Conservation (phyloP, 805 yeast genomes). For the Nakazawaea anatomiae region DNA sequence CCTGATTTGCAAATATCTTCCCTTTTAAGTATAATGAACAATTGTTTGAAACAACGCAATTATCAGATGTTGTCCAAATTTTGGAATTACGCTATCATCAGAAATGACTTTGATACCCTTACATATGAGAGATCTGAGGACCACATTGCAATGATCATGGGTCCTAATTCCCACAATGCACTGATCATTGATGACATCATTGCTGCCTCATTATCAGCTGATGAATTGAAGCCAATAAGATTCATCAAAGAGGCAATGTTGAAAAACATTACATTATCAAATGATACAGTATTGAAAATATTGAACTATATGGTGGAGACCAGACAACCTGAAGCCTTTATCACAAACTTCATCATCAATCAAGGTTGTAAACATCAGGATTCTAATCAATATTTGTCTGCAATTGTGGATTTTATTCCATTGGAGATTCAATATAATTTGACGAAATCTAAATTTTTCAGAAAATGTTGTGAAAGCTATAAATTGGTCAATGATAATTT, state of each 20-base stretch:
- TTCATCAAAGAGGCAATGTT: conserved; percentile 22
- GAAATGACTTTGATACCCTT: conserved; percentile 24
- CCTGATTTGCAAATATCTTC: conserved; percentile 26
- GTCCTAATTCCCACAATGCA: neutral
- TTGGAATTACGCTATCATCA: conserved; percentile 25
- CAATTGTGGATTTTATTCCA: conserved; percentile 22
- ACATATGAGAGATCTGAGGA: neutral
- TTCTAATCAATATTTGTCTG: conserved; percentile 25
- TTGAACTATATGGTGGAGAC: conserved; percentile 18
- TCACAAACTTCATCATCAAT: conserved; percentile 20
- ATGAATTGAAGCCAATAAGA: conserved; percentile 20
- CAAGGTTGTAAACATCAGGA: conserved; percentile 25
- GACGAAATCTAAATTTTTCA: conserved; percentile 21
- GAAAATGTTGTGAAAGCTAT: conserved; percentile 25
- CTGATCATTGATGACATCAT: neutral
- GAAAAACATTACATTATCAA: conserved; percentile 20
- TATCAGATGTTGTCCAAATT: conserved; percentile 18
- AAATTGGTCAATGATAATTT: conserved; percentile 27
- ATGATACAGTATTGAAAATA: conserved; percentile 17
- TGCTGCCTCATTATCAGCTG: conserved; percentile 3
- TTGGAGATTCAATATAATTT: conserved; percentile 14
- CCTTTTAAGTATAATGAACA: conserved; percentile 20
- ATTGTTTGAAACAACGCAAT: conserved; percentile 16
- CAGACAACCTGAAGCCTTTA: conserved; percentile 7
- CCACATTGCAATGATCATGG: neutral